A percentile compares a stretch with the other conserved stretches of the same genome.
Evolutionary conservation across 1,139 yeast species (phyloP).

Genomic region (Eremothecium coryli): DNA sequence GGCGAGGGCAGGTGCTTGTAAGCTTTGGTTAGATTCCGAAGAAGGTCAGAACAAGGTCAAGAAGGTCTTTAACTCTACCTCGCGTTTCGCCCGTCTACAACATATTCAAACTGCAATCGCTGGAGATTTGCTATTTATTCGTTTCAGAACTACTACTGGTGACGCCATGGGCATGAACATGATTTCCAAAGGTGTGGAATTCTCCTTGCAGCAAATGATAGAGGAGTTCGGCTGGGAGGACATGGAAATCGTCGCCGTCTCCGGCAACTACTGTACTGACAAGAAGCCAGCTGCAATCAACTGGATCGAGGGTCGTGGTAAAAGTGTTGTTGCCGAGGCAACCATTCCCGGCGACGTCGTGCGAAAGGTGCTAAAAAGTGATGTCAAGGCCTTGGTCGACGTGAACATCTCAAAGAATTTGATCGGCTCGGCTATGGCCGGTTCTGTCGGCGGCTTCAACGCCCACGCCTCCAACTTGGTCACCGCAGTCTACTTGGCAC

Average conservation of each 20-base stretch:
- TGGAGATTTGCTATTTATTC: conserved; percentile 79
- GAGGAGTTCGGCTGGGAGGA: conserved; percentile 88
- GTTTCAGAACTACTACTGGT: conserved; percentile 96
- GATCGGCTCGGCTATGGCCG: conserved; percentile 98
- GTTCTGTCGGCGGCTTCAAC: conserved; percentile 94
- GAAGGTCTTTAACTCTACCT: conserved; percentile 90
- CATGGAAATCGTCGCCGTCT: conserved; percentile 84
- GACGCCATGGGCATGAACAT: conserved; percentile 99
- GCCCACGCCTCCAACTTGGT: conserved; percentile 97
- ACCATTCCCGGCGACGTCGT: conserved; percentile 77
- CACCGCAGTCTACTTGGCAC: conserved; percentile 86
- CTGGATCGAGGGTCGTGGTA: conserved; percentile 99
- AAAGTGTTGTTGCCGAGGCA: conserved; percentile 97
- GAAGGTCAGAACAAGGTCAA: conserved; percentile 80
- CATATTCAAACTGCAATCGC: conserved; percentile 89
- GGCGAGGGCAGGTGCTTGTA: conserved; percentile 86
- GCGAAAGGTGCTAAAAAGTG: conserved; percentile 72
- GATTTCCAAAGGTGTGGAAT: conserved; percentile 97
- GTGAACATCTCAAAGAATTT: conserved; percentile 81
- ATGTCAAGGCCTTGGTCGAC: conserved; percentile 86
- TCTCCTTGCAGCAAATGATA: conserved; percentile 71
- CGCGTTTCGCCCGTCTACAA: conserved; percentile 92
- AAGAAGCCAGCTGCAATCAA: conserved; percentile 96
- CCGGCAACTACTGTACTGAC: conserved; percentile 97
- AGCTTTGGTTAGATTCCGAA: conserved; percentile 90